Evolutionary conservation across 495 filamentous ascomycete species (phyloP), one percentile per base, ranked within the genome.

Genomic region (Echria macrotheca): DNA sequence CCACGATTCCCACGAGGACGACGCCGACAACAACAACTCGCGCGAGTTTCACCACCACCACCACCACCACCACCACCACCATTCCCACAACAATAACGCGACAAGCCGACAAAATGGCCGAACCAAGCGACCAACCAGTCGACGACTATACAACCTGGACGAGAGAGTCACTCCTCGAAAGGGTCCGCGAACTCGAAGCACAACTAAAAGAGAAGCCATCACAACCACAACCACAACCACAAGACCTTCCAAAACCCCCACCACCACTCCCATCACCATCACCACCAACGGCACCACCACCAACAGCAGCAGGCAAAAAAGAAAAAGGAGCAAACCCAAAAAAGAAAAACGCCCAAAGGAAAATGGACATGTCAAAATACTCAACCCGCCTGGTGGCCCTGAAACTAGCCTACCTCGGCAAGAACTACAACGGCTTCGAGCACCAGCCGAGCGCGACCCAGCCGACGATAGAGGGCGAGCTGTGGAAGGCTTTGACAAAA

Each of bases 341-440:
- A 32, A 21, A 47, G 25, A 35, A 53, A 29, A 36, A 40, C 23
- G 8, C 31, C 32, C 45, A 66, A 36, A 71, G 78, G 46, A 65
- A 69, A 47, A 81, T 95, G 55, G 86, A 96, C 61, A 79, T 86
- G 5, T 79, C 82, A 1, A 86, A 83, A 58, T 94, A 96, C 69
- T 72, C 75, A 25, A 96, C 88, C 17, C 80, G 94, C 17, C 76
- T 82, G 44, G 85, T 98, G 33, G 93, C 94, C 15, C 73, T 98
- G 21, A 97, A 96, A 60, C 81, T 97, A 32, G 89, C 93, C 36
- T 98, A 98, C 69, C 73, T 97, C 14, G 93, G 93, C 26, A 85
- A 87, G 56, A 73, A 77, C 45, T 98, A 96, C 63, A 89, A 91
- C 68, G 94, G 93, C 2, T 89, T 90, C 52, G 93, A 97, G 69